phyloP scores from a whole-genome alignment of 176 grass and related monocot species.

The Bothriochloa decipiens region DNA sequence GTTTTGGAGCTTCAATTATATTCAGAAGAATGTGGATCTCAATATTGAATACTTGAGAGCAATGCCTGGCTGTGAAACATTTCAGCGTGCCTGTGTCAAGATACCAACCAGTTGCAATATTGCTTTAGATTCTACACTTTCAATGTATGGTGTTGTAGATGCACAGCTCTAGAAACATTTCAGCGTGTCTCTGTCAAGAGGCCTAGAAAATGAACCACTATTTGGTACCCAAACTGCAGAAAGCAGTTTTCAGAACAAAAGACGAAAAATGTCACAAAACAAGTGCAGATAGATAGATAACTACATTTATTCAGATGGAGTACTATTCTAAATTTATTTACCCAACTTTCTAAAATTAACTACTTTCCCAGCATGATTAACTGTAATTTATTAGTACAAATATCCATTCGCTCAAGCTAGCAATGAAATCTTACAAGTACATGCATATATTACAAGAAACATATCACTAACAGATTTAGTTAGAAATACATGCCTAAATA shows the following conservation, averaged over 20 bases:
- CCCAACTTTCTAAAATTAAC: no score
- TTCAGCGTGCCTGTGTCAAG: not conserved
- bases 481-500: not conserved
- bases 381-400: no score
- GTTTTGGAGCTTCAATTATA: no score
- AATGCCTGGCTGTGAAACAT: not conserved
- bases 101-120: not conserved
- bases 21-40: no score
- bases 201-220: not conserved
- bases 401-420: not conserved
- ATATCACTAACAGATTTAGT: not conserved
- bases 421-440: not conserved
- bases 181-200: not conserved
- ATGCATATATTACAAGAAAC: slow-evolving; percentile 1
- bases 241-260: not conserved
- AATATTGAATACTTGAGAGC: not conserved
- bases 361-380: no score
- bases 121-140: not conserved
- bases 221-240: not conserved
- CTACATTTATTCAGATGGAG: not conserved
- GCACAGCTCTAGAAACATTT: not conserved
- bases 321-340: not conserved
- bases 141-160: not conserved
- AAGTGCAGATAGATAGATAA: not conserved
- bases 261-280: not conserved